Evolutionary conservation across 2,329 filamentous ascomycete species (phyloP).

Genomic region (Penicillium sp.): DNA sequence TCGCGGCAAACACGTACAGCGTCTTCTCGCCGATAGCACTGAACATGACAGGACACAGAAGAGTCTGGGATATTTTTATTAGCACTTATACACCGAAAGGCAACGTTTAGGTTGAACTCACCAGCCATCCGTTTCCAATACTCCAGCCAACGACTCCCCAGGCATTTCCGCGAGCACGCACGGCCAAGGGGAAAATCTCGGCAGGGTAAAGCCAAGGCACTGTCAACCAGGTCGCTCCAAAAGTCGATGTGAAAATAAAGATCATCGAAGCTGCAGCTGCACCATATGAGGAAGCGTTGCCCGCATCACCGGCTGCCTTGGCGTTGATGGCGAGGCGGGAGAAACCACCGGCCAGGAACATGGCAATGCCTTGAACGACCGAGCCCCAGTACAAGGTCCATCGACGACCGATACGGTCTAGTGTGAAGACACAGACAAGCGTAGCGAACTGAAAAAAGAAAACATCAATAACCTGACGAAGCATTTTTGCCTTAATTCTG

Average conservation of each 20-base stretch:
- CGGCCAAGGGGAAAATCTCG: constrained; percentile 71
- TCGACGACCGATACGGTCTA: constrained; percentile 67
- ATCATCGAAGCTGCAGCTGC: constrained; percentile 70
- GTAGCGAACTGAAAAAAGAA: constrained; percentile 57
- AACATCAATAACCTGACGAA: background rate
- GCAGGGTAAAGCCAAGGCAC: constrained; percentile 67
- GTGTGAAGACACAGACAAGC: constrained; percentile 67
- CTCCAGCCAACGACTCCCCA: constrained; percentile 76
- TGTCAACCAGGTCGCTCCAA: constrained; percentile 64
- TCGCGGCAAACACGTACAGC: constrained; percentile 70
- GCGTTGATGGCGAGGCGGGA: constrained; percentile 56
- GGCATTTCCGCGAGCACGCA: constrained; percentile 72
- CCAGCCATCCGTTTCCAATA: constrained; percentile 70
- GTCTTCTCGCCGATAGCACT: constrained; percentile 67
- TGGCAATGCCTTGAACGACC: constrained; percentile 62
- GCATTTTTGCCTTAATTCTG: background rate
- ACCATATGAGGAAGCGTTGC: constrained; percentile 55
- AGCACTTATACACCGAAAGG: constrained; percentile 22
- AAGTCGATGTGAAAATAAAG: constrained; percentile 66
- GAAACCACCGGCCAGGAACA: constrained; percentile 67
- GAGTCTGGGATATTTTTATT: constrained; percentile 30
- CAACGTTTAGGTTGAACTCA: constrained; percentile 25
- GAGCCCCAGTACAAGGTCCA: constrained; percentile 71
- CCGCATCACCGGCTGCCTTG: constrained; percentile 46
- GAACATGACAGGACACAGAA: constrained; percentile 63